A percentile compares a stretch with the other conserved stretches of the same genome.
phyloP scores from a whole-genome alignment of 2,329 filamentous ascomycete genomes.

The Pseudocercospora crystallina region DNA sequence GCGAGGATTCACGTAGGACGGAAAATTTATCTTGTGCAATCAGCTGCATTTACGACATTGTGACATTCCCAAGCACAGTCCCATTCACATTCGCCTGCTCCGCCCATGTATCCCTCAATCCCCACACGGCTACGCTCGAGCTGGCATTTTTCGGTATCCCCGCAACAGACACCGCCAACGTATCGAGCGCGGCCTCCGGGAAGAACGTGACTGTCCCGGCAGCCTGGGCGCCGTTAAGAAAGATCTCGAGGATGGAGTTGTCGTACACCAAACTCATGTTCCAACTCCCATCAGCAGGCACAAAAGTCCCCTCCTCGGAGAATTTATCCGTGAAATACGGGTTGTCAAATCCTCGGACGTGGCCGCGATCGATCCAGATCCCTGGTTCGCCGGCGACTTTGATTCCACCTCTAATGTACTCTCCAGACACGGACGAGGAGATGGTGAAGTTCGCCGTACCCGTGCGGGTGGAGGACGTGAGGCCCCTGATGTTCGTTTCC shows the following conservation, averaged over 20 bases:
- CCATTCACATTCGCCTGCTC: slow-evolving; percentile 31
- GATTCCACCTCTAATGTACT: slow-evolving; percentile 52
- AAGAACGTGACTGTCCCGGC: slow-evolving; percentile 55
- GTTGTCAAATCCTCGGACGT: slow-evolving; percentile 52
- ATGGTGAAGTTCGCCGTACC: slow-evolving; percentile 55
- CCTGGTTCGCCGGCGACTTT: slow-evolving; percentile 42
- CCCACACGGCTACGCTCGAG: slow-evolving; percentile 43
- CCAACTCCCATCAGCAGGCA: slow-evolving; percentile 35
- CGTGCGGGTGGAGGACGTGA: slow-evolving; percentile 33
- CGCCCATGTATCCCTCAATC: slow-evolving; percentile 40
- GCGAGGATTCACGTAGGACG: too few species aligned
- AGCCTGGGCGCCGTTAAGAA: slow-evolving; percentile 53
- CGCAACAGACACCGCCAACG: slow-evolving; percentile 36
- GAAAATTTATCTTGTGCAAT: too few species aligned
- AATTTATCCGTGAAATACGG: slow-evolving; percentile 59
- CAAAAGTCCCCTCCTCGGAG: slow-evolving; percentile 35
- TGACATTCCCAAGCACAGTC: slow-evolving; percentile 37
- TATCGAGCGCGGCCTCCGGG: slow-evolving; percentile 45
- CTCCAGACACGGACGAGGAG: slow-evolving; percentile 49
- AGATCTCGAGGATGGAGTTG: slow-evolving; percentile 56
- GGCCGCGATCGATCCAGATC: slow-evolving; percentile 52
- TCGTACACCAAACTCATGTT: slow-evolving; percentile 54
- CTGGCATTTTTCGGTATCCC: slow-evolving; percentile 39
- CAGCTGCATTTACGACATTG: too few species aligned
- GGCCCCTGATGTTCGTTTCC: slow-evolving; percentile 53